Percentiles rank a stretch among this genome's conserved stretches.
Conservation (phyloP, 176 grass and related monocot species). For the Cenchrus purpureus region DNA sequence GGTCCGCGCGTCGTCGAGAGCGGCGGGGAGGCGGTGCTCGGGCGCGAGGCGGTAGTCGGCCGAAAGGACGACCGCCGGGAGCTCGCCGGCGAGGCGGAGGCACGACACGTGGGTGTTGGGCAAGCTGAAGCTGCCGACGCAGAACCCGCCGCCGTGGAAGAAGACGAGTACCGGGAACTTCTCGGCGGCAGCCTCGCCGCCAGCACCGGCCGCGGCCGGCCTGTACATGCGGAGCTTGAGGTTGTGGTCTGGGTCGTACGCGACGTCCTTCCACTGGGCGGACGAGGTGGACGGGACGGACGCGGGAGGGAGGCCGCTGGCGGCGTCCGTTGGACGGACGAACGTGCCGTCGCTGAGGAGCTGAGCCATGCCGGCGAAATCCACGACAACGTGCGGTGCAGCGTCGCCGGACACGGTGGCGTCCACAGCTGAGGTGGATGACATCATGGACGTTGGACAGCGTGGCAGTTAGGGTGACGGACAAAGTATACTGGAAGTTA, state of each 20-base stretch:
- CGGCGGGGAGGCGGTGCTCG: slow-evolving; percentile 56
- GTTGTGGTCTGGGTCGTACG: slow-evolving; percentile 23
- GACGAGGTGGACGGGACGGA: not conserved
- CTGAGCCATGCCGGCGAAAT: not conserved
- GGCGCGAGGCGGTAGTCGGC: slow-evolving; percentile 66
- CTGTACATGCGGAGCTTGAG: slow-evolving; percentile 47
- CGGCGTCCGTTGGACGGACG: not conserved
- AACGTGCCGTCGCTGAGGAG: slow-evolving; percentile 46
- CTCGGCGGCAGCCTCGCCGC: not conserved
- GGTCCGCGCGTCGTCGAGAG: slow-evolving; percentile 53
- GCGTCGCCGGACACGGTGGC: not conserved
- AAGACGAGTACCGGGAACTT: slow-evolving; percentile 49
- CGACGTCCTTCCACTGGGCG: slow-evolving; percentile 36
- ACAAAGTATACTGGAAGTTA: no score
- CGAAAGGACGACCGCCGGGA: slow-evolving; percentile 57
- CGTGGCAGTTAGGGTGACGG: no score
- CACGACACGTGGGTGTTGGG: slow-evolving; percentile 40
- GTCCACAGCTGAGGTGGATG: not conserved
- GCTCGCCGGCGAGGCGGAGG: slow-evolving; percentile 42
- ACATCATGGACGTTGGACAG: slow-evolving; percentile 3
- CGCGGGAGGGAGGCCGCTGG: not conserved
- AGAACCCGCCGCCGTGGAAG: slow-evolving; percentile 53
- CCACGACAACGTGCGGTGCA: not conserved
- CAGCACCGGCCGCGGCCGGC: not conserved
- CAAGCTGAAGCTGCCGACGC: slow-evolving; percentile 27